Evolutionary conservation across 1,284 basidiomycete species (phyloP).

Genomic region (Moesziomyces sp.): DNA sequence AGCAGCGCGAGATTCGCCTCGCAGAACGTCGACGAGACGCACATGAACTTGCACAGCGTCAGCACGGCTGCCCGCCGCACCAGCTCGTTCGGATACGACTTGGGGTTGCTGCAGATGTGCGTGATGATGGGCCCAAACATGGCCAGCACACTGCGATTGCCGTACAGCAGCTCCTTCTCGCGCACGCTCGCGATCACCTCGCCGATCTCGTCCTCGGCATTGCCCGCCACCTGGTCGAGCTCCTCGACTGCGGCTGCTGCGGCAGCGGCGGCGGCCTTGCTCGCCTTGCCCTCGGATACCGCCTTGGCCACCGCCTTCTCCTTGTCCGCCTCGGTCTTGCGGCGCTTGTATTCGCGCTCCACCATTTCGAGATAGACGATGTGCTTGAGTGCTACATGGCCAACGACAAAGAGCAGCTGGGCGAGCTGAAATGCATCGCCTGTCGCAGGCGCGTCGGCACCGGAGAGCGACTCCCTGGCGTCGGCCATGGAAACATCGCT

Average conservation of each 20-base stretch:
- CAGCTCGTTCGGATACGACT: constrained; percentile 77
- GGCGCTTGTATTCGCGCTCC: constrained; percentile 95
- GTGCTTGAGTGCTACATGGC: constrained; percentile 96
- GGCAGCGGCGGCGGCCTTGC: constrained; percentile 49
- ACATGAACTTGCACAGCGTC: constrained; percentile 94
- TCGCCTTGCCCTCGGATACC: constrained; percentile 52
- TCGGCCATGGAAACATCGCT: constrained; percentile 45
- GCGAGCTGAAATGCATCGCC: constrained; percentile 80
- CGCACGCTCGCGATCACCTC: constrained; percentile 85
- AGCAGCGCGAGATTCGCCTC: constrained; percentile 87
- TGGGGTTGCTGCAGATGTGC: constrained; percentile 81
- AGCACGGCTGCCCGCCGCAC: constrained; percentile 88
- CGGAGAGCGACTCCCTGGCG: constrained; percentile 17
- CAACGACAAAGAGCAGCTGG: constrained; percentile 91
- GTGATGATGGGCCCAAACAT: constrained; percentile 89
- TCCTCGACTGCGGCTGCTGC: constrained; percentile 73
- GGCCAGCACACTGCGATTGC: constrained; percentile 82
- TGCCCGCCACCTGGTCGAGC: constrained; percentile 95
- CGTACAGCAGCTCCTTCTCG: constrained; percentile 89
- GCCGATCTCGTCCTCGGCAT: constrained; percentile 97
- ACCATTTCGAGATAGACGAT: constrained; percentile 95
- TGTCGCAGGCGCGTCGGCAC: constrained; percentile 21
- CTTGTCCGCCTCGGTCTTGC: constrained; percentile 86
- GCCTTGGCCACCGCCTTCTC: constrained; percentile 53
- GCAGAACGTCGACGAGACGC: constrained; percentile 92